Evolutionary conservation across 768 basidiomycete species (phyloP), one percentile per base, ranked within the genome.

Genomic region (Xanthoconium stramineum): DNA sequence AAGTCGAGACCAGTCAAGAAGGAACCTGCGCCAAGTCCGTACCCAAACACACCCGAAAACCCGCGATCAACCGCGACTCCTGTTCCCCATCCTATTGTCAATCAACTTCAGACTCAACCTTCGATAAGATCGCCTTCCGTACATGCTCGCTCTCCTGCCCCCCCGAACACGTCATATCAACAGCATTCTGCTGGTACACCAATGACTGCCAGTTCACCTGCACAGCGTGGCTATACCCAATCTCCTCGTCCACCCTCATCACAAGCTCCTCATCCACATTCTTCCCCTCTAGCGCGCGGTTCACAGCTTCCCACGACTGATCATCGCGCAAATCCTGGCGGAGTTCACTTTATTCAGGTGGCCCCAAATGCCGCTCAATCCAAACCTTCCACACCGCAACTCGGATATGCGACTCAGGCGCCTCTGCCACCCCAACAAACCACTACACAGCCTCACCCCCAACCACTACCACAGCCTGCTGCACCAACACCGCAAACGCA

Each of bases 201-300:
- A 5, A 66, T 62, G n/a, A 32, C 66, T 39, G 45, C 60, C 7
- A 42, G 58, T 46, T 73, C 70, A 20, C 70, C 70, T 44, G 70
- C 70, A 30, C 70, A 66, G 42, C 68, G 72, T 37, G 67, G 68
- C 17, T 71, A 73, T 60, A 71, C 70, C 40, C 70, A 72, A 47
- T 73, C 70, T 28, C 70, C 70, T 37, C 72, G 71, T 28, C 70
- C 69, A 30, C 65, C 68, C 15, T 72, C 70, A 38, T 70, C 70
- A 7, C 70, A 71, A 58, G 47, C 70, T 15, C 61, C 56, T 19
- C 69, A 61, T 53, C 53, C 61, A 19, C 70, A 63, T 40, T 73
- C 70, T 29, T 71, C 70, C 14, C 70, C 70, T 47, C 70, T 64
- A 3, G 62, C 59, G 6, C 24, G 62, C 2, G 70, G 72, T 49